Percentiles rank a stretch among this genome's conserved stretches.
These are phyloP conservation scores for Suillus occidentalis DNA, from an alignment of 768 basidiomycete genomes.

Conservation along the genomic window DNA sequence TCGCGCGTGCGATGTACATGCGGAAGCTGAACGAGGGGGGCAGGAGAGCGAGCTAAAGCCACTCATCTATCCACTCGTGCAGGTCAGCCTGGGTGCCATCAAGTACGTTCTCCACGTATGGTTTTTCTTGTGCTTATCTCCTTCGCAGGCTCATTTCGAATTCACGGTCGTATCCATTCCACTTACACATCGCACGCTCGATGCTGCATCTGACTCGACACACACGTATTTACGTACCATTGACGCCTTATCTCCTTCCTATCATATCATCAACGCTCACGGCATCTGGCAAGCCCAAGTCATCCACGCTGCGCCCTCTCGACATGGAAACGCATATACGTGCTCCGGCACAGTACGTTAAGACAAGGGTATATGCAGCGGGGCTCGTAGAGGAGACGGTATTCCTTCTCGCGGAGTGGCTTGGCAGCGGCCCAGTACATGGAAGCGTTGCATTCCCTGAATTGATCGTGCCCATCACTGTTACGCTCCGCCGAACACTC, in stretches of 20 bases:
- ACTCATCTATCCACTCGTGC: conserved; percentile 94
- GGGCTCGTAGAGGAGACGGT: conserved; percentile 78
- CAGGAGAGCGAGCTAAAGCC: conserved; percentile 78
- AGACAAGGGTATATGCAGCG: conserved; percentile 84
- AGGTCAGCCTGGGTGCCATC: conserved; percentile 90
- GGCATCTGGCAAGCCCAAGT: conserved; percentile 68
- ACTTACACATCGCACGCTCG: conserved; percentile 88
- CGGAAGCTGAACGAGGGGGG: conserved; percentile 48
- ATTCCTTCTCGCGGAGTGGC: conserved; percentile 82
- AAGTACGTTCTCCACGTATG: conserved; percentile 54
- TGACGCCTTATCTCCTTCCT: conserved; percentile 84
- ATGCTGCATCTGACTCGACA: conserved; percentile 83
- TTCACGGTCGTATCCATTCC: conserved; percentile 90
- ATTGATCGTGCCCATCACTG: conserved; percentile 74
- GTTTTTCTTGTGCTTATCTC: not conserved
- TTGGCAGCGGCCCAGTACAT: conserved; percentile 66
- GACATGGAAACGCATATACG: conserved; percentile 88
- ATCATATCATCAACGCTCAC: conserved; percentile 77
- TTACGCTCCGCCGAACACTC: conserved; percentile 69
- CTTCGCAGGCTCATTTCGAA: conserved; percentile 78
- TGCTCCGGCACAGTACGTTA: conserved; percentile 83
- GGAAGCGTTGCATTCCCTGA: conserved; percentile 95
- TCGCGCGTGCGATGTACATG: conserved; percentile 68
- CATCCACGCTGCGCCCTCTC: conserved; percentile 84
- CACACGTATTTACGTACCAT: conserved; percentile 83